These are phyloP conservation scores for Trichoderma simmonsii DNA, from an alignment of 2,329 filamentous ascomycete species.

Conservation along the genomic window DNA sequence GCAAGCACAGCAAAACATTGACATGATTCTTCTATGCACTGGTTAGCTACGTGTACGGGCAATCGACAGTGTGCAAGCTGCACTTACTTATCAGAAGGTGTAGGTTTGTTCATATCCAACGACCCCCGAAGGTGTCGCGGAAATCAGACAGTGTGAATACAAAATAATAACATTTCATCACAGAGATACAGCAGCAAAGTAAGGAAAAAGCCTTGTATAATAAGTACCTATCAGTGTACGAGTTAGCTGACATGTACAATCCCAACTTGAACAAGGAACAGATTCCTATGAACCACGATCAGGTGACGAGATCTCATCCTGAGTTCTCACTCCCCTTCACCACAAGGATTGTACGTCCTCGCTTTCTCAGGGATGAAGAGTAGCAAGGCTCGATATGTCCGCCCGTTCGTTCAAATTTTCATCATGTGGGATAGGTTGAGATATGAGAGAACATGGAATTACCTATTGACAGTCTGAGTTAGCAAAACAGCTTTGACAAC, in stretches of 20 bases:
- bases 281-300: conserved; percentile 42
- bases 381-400: conserved; percentile 59
- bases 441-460: conserved; percentile 24
- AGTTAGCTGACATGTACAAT: conserved; percentile 32
- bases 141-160: conserved; percentile 62
- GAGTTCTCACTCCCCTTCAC: conserved; percentile 50
- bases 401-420: conserved; percentile 68
- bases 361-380: conserved; percentile 47
- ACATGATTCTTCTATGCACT: background rate
- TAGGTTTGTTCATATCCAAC: conserved; percentile 50
- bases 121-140: conserved; percentile 34
- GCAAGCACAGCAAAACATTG: background rate
- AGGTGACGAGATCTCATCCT: conserved; percentile 67
- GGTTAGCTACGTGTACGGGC: background rate
- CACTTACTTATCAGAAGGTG: conserved; percentile 52
- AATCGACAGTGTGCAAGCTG: background rate
- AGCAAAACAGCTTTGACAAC: conserved; percentile 30
- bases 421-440: conserved; percentile 44
- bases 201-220: conserved; percentile 25
- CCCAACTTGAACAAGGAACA: conserved; percentile 29
- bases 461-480: conserved; percentile 43
- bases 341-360: conserved; percentile 62
- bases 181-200: conserved; percentile 22
- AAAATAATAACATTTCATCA: conserved; percentile 46
- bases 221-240: conserved; percentile 35